Evolutionary conservation across 2,329 filamentous ascomycete genomes (phyloP).

Genomic region (Arthrinium puccinioides): DNA sequence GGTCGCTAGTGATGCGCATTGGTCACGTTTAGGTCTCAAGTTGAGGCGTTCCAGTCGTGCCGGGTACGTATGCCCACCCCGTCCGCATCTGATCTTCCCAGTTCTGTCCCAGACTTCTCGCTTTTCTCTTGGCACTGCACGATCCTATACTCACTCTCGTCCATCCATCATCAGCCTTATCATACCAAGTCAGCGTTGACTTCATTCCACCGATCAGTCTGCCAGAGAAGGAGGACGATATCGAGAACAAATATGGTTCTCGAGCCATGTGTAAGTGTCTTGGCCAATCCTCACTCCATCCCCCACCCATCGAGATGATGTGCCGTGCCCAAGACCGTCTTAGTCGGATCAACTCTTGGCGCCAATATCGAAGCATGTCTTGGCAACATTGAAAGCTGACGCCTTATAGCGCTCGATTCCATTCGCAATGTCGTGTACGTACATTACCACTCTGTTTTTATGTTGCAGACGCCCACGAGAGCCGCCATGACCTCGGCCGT

Average conservation of each 20-base stretch:
- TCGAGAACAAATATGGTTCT: constrained; percentile 7
- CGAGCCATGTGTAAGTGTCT: constrained; percentile 9
- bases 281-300: constrained; percentile 1
- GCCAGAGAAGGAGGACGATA: too few relatives aligned
- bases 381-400: constrained; percentile 24
- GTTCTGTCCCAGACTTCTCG: too few relatives aligned
- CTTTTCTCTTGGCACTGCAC: too few relatives aligned
- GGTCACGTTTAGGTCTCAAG: too few relatives aligned
- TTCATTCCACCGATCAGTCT: too few relatives aligned
- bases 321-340: neutral
- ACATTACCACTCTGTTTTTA: constrained; percentile 14
- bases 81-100: too few relatives aligned
- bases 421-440: constrained; percentile 27
- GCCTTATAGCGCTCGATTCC: constrained; percentile 25
- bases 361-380: constrained; percentile 22
- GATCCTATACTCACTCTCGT: too few relatives aligned
- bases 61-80: too few relatives aligned
- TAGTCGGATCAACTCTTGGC: constrained; percentile 17
- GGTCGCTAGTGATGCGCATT: too few relatives aligned
- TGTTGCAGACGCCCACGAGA: constrained; percentile 7
- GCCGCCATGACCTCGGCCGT: constrained; percentile 7
- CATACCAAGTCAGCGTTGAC: too few relatives aligned
- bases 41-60: too few relatives aligned
- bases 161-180: too few relatives aligned
- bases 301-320: neutral